Conservation (phyloP, 768 basidiomycete genomes). For the Tricholoma flavovirens region DNA sequence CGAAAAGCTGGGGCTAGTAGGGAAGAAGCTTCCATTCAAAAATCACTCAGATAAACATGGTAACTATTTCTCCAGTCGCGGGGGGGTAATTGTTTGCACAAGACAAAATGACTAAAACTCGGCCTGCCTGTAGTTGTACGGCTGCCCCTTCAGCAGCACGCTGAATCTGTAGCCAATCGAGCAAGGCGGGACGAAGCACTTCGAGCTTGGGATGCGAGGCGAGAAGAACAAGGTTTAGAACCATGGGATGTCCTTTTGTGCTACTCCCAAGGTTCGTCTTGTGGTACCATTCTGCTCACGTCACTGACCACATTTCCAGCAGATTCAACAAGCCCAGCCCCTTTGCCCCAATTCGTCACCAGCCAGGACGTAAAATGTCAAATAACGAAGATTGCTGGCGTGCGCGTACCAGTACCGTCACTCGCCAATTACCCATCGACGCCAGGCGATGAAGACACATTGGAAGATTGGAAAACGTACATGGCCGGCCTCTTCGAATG, state of each 20-base stretch:
- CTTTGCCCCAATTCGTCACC: slow-evolving; percentile 13
- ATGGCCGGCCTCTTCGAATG: slow-evolving; percentile 57
- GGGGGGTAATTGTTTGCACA: background rate
- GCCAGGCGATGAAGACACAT: slow-evolving; percentile 22
- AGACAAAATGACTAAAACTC: background rate
- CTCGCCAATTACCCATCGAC: slow-evolving; percentile 24
- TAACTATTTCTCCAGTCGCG: slow-evolving; percentile 22
- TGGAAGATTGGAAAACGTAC: slow-evolving; percentile 46
- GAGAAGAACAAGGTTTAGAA: slow-evolving; percentile 25
- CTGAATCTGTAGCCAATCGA: slow-evolving; percentile 30
- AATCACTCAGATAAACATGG: slow-evolving; percentile 41
- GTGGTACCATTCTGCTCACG: background rate
- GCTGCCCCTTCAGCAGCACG: slow-evolving; percentile 36
- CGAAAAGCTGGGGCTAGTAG: slow-evolving; percentile 54
- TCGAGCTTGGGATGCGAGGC: slow-evolving; percentile 42
- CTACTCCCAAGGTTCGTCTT: slow-evolving; percentile 19
- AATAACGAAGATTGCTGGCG: slow-evolving; percentile 23
- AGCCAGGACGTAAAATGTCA: slow-evolving; percentile 21
- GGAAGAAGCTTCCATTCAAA: slow-evolving; percentile 50
- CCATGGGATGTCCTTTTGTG: slow-evolving; percentile 45
- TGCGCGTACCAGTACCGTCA: slow-evolving; percentile 36
- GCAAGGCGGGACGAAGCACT: slow-evolving; percentile 37
- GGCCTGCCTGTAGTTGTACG: slow-evolving; percentile 40
- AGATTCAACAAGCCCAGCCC: slow-evolving; percentile 17
- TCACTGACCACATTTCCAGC: background rate